Base-by-base conservation (phyloP, 2,329 filamentous ascomycete genomes). In the Penicillium paneum region DNA sequence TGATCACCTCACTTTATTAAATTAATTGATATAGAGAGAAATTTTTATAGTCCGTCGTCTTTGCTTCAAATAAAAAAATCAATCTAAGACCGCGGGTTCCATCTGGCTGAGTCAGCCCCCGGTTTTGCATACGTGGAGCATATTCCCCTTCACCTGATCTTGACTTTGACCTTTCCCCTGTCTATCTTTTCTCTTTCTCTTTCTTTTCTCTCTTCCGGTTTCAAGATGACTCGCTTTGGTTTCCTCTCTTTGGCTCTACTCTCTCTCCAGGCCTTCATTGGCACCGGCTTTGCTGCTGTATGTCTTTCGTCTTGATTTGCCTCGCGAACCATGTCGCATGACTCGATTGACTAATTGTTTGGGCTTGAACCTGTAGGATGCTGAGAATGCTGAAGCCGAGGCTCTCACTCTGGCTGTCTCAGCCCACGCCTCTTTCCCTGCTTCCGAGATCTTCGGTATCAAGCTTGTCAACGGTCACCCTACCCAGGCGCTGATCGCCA, bases 391-490 rank as follows among this genome's bases (percentile, higher is more conserved):
- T 65, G 82, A 87, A 56, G 85, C 79, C 77, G 83, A 76, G 79
- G 87, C 70, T 73, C 86, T 78, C 62, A 81, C 76, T 57, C 71
- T 84, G 56, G 78, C 78, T 54, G 80, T 87, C 62, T 74, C 76
- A 50, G 78, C 84, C 59, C 76, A 79, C 48, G 78, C 83, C 54
- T 78, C 79, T 32, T 87, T 87, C 74, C 84, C 84, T 29, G 75
- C 83, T 61, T 79, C 82, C 55, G 90, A 95, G 79, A 87, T 96
- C 75, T 94, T 97, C 66, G 94, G 93, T 67, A 86, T 97, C 66
- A 96, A 96, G 83, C 86, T 97, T 64, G 84, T 97, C 80, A 99
- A 99, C 73, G 91, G 91, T 69, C 87, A 88, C 62, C 85, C 91
- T 39, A 96, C 91, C 60, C 85, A 89, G 74, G 88, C 91, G 34